phyloP scores from a whole-genome alignment of 768 basidiomycete species.

The Xerocomellus intermedius region DNA sequence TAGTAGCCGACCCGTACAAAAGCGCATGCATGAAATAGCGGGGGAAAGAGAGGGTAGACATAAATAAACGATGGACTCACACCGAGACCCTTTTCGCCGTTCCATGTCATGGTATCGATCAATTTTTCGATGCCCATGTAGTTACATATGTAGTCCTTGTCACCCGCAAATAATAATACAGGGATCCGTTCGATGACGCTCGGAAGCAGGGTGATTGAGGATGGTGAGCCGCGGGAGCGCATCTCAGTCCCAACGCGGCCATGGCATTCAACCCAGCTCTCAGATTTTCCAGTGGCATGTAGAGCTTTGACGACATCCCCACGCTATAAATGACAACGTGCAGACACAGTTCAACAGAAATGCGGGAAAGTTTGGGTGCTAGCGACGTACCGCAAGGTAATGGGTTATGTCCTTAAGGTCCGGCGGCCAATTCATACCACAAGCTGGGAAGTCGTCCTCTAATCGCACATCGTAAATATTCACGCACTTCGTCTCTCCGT shows the following conservation, averaged over 20 bases:
- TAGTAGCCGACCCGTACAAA: constrained; percentile 1
- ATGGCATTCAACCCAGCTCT: constrained; percentile 88
- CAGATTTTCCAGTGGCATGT: constrained; percentile 75
- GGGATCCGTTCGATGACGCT: constrained; percentile 74
- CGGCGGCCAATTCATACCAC: constrained; percentile 98
- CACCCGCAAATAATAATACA: constrained; percentile 90
- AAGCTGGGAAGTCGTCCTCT: constrained; percentile 81
- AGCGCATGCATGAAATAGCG: neutral
- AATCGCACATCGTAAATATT: constrained; percentile 95
- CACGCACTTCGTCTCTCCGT: constrained; percentile 73
- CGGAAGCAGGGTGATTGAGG: constrained; percentile 77
- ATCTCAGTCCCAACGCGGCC: constrained; percentile 64
- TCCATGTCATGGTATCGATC: constrained; percentile 84
- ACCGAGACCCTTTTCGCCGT: constrained; percentile 77
- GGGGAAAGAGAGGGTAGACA: neutral
- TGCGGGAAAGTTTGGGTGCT: neutral
- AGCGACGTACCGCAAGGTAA: constrained; percentile 72
- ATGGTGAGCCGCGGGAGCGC: constrained; percentile 50
- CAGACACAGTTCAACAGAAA: neutral
- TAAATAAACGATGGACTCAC: constrained; percentile 44
- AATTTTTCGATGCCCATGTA: constrained; percentile 86
- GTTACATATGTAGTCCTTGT: constrained; percentile 97
- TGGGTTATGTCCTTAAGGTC: constrained; percentile 72
- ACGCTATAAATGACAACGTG: constrained; percentile 47
- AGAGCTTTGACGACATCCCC: constrained; percentile 77